Evolutionary conservation across 805 yeast genomes (phyloP).

Genomic region (Metschnikowia noctiluminum): DNA sequence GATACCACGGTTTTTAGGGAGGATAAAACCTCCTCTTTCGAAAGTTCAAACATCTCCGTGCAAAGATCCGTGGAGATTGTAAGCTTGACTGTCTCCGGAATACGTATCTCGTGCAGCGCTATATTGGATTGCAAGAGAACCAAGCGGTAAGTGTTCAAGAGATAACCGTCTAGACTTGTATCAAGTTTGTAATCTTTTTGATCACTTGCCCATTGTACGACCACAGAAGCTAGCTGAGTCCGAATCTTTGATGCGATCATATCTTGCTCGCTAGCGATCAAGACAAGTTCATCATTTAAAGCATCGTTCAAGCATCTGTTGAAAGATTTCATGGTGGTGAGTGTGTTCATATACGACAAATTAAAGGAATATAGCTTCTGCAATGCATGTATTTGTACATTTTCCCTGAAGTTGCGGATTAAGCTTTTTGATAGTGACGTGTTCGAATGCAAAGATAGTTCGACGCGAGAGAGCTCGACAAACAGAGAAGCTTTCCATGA

Average conservation of each 20-base stretch:
- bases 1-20: conserved; percentile 22
- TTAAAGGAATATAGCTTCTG: conserved; percentile 26
- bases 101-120: conserved; percentile 3
- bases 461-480: not conserved
- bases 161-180: conserved; percentile 22
- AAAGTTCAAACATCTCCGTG: conserved; percentile 28
- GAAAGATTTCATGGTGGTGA: conserved; percentile 9
- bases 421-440: conserved; percentile 8
- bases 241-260: conserved; percentile 17
- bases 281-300: conserved; percentile 4
- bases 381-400: conserved; percentile 15
- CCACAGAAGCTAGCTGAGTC: conserved; percentile 19
- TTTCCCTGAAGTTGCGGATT: conserved; percentile 19
- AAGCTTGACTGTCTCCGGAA: conserved; percentile 21
- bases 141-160: conserved; percentile 18
- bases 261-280: conserved; percentile 19
- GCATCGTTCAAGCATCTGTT: conserved; percentile 1
- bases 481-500: conserved; percentile 16
- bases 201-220: conserved; percentile 14
- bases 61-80: conserved; percentile 30
- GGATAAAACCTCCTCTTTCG: conserved; percentile 14
- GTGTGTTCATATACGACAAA: conserved; percentile 17
- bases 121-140: conserved; percentile 4
- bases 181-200: conserved; percentile 1
- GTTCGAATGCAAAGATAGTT: not conserved